Evolutionary conservation across 176 grass and related monocot species (phyloP), one percentile per base, ranked within the genome.

Genomic region (Echinochloa phyllopogon): DNA sequence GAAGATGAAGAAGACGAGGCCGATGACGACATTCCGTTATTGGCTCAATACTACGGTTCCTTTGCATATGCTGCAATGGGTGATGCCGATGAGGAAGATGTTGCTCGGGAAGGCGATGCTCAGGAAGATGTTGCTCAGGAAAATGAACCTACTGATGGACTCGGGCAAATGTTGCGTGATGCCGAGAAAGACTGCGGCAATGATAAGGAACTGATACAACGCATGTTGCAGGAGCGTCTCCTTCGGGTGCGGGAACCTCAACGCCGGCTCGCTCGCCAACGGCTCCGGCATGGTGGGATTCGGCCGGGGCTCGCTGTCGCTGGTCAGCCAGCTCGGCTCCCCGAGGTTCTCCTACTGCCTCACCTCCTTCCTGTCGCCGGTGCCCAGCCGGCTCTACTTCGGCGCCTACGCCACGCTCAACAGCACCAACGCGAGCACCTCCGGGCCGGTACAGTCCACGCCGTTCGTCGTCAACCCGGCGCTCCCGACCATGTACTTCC

Each of bases 211-310:
- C n/a, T n/a, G n/a, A n/a, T n/a, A n/a, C n/a, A n/a, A n/a, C n/a
- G n/a, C n/a, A n/a, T n/a, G n/a, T n/a, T n/a, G n/a, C n/a, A n/a
- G n/a, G 2, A 57, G 71, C 4, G 38, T 97, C 60, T 45, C 84
- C 10, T 94, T 93, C 83, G 95, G 95, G 2, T 97, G 95, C 68
- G 92, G 92, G 0, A 89, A 48, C 20, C 60, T 92, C 4, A 97
- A 97, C 83, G 56, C 89, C 2, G 92, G 95, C 9, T 74, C 66
- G 24, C 85, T 97, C 44, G 81, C 70, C 77, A 94, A 97, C 37
- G 72, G 88, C 50, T 94, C 95, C 12, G 92, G 95, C 74, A 94
- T 94, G 90, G 90, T 94, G n/a, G 95, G 95, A 6, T 90, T 97
- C 69, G 95, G 92, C 23, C 86, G 88, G 4, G 92, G 92, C 0